A percentile compares a stretch with the other conserved stretches of the same genome.
Evolutionary conservation across 2,329 filamentous ascomycete genomes (phyloP).

Genomic region (Neobulgaria alba): DNA sequence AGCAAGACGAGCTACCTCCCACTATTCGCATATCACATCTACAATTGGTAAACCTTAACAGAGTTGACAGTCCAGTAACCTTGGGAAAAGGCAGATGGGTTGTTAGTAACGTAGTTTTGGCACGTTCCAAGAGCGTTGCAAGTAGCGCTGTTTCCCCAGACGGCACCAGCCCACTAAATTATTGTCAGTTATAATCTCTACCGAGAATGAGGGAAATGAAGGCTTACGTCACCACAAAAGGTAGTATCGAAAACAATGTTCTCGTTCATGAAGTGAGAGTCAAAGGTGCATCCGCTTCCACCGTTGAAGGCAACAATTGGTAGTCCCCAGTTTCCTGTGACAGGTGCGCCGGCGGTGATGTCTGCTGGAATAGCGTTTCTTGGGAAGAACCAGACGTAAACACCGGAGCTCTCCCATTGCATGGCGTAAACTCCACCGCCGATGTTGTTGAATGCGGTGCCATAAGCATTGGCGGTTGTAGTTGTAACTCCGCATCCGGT

Average conservation of each 20-base stretch:
- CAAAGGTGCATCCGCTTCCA: conserved; percentile 52
- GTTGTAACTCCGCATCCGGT: conserved; percentile 29
- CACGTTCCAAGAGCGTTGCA: conserved; percentile 11
- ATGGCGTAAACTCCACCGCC: conserved; percentile 63
- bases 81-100: conserved; percentile 19
- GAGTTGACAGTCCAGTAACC: conserved; percentile 24
- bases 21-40: too few species aligned
- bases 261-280: conserved; percentile 57
- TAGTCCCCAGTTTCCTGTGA: conserved; percentile 58
- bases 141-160: conserved; percentile 12
- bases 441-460: conserved; percentile 56
- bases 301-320: conserved; percentile 63
- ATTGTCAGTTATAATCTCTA: neutral
- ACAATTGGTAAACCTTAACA: conserved; percentile 22
- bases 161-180: conserved; percentile 18
- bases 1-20: too few species aligned
- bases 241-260: conserved; percentile 66
- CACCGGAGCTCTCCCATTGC: conserved; percentile 58
- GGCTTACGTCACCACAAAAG: conserved; percentile 57
- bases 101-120: conserved; percentile 17
- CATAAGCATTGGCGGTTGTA: conserved; percentile 41
- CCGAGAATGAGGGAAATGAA: neutral
- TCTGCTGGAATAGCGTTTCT: conserved; percentile 57
- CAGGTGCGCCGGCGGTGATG: conserved; percentile 45
- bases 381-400: conserved; percentile 71